Evolutionary conservation across 1,284 basidiomycete genomes (phyloP).

Genomic region (Lignosus rhinocerotis): DNA sequence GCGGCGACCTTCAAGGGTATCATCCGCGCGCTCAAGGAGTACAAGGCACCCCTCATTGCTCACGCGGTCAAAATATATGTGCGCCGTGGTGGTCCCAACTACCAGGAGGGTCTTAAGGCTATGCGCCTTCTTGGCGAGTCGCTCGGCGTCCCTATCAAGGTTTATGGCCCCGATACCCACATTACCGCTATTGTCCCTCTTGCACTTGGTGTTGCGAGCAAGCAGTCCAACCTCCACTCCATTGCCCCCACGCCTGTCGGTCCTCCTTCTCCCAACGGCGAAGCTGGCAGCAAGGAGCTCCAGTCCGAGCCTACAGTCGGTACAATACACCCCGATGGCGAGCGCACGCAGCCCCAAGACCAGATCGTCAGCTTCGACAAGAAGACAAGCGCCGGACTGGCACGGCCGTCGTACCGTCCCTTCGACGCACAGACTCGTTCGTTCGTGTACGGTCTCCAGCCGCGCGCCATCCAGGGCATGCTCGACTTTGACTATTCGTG

Average conservation of each 20-base stretch:
- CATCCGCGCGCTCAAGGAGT: constrained; percentile 95
- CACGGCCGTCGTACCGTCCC: constrained; percentile 81
- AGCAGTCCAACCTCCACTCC: constrained; percentile 39
- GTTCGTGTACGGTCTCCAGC: constrained; percentile 98
- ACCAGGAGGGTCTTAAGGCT: constrained; percentile 98
- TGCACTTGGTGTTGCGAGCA: constrained; percentile 80
- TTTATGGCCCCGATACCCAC: constrained; percentile 97
- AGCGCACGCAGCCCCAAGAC: constrained; percentile 83
- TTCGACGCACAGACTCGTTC: constrained; percentile 93
- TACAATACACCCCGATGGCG: constrained; percentile 76
- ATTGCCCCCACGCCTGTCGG: constrained; percentile 41
- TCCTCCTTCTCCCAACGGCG: constrained; percentile 38
- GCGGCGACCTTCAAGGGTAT: constrained; percentile 99
- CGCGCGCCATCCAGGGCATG: constrained; percentile 99
- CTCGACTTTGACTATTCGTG: constrained; percentile 99
- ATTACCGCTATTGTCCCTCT: constrained; percentile 99
- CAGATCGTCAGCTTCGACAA: constrained; percentile 85
- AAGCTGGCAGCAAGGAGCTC: constrained; percentile 30
- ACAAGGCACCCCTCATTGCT: constrained; percentile 81
- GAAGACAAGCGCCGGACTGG: constrained; percentile 38
- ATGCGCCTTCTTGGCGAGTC: constrained; percentile 98
- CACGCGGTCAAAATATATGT: constrained; percentile 94
- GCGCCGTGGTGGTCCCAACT: constrained; percentile 98
- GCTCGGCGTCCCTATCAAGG: constrained; percentile 95
- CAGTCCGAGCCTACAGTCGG: constrained; percentile 50